A percentile compares a stretch with the other conserved stretches of the same genome.
Conservation (phyloP, 306 rosid genomes). For the Cucurbita moschata region DNA sequence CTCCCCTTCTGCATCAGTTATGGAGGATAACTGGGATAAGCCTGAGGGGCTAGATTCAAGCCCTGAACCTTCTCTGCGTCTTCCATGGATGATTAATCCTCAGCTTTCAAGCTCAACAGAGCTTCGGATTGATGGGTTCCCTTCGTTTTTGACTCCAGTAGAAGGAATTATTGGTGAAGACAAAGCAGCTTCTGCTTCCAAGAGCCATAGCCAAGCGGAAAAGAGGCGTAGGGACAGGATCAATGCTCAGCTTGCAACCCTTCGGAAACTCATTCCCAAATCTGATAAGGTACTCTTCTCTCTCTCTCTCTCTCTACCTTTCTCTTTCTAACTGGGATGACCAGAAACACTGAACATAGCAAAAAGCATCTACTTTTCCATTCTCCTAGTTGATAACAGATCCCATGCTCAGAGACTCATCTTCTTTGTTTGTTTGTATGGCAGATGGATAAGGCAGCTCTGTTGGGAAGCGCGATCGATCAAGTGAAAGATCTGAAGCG, state of each 20-base stretch:
- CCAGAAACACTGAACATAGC: not conserved
- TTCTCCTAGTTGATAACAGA: not conserved
- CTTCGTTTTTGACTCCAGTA: conserved; percentile 27
- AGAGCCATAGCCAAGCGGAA: conserved; percentile 92
- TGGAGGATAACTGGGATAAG: conserved; percentile 6
- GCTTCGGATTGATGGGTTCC: conserved; percentile 32
- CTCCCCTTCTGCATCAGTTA: not conserved
- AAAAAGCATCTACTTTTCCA: not conserved
- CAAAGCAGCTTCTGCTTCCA: conserved; percentile 55
- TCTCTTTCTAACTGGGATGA: not conserved
- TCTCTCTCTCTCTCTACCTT: not conserved
- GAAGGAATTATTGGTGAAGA: conserved; percentile 28
- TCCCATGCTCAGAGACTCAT: not conserved
- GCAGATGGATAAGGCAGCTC: conserved; percentile 97
- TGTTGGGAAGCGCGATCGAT: conserved; percentile 79
- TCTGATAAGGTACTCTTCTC: conserved; percentile 62
- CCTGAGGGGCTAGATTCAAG: not conserved
- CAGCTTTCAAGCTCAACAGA: conserved; percentile 26
- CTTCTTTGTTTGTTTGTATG: not conserved
- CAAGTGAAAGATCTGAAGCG: conserved; percentile 79
- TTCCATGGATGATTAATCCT: conserved; percentile 25
- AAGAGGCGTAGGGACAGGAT: conserved; percentile 88
- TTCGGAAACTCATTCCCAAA: conserved; percentile 78
- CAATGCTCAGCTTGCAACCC: conserved; percentile 83
- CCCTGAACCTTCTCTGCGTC: conserved; percentile 24